Percentiles rank a stretch among this genome's conserved stretches.
Conservation (phyloP, 225 moss, liverwort and hornwort species). For the Climacium dendroides region DNA sequence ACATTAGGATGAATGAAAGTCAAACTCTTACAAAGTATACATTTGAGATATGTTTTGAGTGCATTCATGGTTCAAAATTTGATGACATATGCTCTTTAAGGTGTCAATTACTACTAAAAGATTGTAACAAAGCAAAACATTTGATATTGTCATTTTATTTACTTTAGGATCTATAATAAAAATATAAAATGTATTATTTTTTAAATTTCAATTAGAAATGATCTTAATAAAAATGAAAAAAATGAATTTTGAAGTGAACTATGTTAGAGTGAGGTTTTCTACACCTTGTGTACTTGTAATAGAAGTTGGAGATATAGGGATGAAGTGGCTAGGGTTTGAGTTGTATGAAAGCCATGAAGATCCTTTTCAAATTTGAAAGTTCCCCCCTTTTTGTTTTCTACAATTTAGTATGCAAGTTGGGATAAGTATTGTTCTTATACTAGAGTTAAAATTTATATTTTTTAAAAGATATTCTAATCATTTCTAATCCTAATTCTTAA, state of each 20-base stretch:
- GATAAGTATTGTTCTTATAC: fast-evolving
- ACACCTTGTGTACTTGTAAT: neutral
- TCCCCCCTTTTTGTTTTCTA: neutral
- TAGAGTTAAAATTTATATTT: neutral
- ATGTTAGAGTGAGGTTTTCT: neutral
- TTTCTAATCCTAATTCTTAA: fast-evolving
- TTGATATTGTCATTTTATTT: neutral
- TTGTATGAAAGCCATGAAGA: neutral
- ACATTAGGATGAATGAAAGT: neutral
- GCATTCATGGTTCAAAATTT: neutral
- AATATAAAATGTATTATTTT: too few species aligned
- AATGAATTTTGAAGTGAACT: neutral
- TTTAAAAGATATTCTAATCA: too few species aligned
- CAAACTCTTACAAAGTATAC: neutral
- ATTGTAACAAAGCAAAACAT: neutral
- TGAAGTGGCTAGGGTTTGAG: neutral
- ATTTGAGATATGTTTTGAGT: neutral
- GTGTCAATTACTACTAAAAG: neutral
- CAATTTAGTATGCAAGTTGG: neutral
- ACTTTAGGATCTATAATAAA: neutral
- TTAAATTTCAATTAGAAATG: neutral
- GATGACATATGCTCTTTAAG: neutral
- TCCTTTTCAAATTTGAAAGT: neutral
- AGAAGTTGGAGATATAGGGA: neutral
- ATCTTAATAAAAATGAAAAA: neutral